These are phyloP conservation scores for Ziziphus jujuba DNA, from an alignment of 306 rosid genomes.

Conservation along the genomic window DNA sequence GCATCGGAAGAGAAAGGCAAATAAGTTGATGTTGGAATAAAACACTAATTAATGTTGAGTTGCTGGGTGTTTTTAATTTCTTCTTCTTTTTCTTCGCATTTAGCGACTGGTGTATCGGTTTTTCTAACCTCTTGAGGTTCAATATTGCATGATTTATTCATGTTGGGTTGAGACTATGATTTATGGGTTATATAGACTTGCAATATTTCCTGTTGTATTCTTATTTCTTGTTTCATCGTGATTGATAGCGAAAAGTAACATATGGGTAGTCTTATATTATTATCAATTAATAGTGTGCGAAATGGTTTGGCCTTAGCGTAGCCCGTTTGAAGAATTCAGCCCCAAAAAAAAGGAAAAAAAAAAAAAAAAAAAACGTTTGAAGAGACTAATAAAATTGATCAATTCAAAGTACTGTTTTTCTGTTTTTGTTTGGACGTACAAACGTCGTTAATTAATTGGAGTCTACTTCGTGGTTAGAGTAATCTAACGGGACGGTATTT, in stretches of 20 bases:
- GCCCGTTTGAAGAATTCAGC: no score
- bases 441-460: no score
- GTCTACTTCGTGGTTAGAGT: no score
- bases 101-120: slow-evolving; percentile 27
- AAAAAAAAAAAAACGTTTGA: no score
- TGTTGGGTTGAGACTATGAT: slow-evolving; percentile 31
- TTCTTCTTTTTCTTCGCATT: background rate
- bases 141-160: slow-evolving; percentile 14
- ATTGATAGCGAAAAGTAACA: background rate
- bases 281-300: no score
- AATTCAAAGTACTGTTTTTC: no score
- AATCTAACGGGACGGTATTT: no score
- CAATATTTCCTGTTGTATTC: slow-evolving; percentile 35
- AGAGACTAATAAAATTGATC: no score
- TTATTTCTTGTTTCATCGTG: slow-evolving; percentile 31
- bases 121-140: slow-evolving; percentile 26
- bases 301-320: no score
- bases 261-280: no score
- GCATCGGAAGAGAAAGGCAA: slow-evolving; percentile 60
- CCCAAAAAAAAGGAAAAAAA: no score
- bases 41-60: slow-evolving; percentile 13
- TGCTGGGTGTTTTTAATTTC: slow-evolving; percentile 20
- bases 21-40: slow-evolving; percentile 33
- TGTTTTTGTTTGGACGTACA: no score
- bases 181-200: slow-evolving; percentile 21